Base-by-base conservation (phyloP, 2,329 filamentous ascomycete genomes). In the Neonectria punicea region DNA sequence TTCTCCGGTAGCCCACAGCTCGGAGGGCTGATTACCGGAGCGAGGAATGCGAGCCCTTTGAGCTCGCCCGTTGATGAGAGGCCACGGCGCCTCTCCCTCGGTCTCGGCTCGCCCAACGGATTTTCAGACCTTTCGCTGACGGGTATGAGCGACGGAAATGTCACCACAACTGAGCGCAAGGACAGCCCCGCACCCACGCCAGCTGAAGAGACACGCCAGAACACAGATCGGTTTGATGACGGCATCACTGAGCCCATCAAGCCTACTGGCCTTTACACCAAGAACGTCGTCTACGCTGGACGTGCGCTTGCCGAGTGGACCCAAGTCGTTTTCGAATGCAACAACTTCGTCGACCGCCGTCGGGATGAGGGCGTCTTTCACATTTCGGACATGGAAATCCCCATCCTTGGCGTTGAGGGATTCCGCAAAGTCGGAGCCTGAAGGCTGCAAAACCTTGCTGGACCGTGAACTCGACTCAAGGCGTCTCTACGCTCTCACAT, bases 281-380 rank as follows among this genome's bases (percentile, higher is more conserved):
- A 80, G 50, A 84, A 83, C 28, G 81, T 84, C 9, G 87, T 87
- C 53, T 92, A 95, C 76, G 83, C 87, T 3, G 93, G 93, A 2
- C 85, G 92, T 20, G 90, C 93, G 0, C 83, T 96, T 49, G 92
- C 92, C 0, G 93, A 96, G 77, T 96, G 93, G 93, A 84, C 85
- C 20, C 81, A 92, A 18, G 87, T 95, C 20, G 88, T 94, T 16
- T 87, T 87, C 61, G 93, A 96, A 76, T 93, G 90, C 81, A 93
- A 94, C 79, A 92, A 89, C 74, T 96, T 95, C 78, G 88, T 93
- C 34, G 92, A 95, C 63, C 85, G 92, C 50, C 86, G 93, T 59
- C 89, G 89, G 56, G 88, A 89, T 51, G 93, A 96, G 75, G 92
- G 92, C 49, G 87, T 94, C 10, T 84, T 87, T 2, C 82, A 83